A percentile compares a stretch with the other conserved stretches of the same genome.
These are phyloP conservation scores for Rhizophagus prolifer DNA, from an alignment of 192 early-diverging fungal genomes.

Conservation along the genomic window DNA sequence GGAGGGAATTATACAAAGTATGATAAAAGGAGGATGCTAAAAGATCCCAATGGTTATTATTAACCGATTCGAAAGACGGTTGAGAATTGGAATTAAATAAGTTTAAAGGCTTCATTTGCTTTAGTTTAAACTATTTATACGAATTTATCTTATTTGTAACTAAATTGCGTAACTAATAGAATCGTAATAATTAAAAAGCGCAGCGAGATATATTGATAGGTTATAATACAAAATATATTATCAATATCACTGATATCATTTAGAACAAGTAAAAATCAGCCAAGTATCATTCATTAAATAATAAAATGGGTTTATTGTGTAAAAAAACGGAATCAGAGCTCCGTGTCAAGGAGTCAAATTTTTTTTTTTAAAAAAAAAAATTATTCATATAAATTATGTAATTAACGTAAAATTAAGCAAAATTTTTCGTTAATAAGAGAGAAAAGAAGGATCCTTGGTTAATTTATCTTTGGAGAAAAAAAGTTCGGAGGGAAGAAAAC, in stretches of 20 bases:
- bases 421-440: no score
- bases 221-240: neutral
- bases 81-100: conserved; percentile 21
- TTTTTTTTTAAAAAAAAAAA: no score
- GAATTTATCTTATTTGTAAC: neutral
- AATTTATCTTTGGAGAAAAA: no score
- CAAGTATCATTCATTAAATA: neutral
- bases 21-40: conserved; percentile 25
- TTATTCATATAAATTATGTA: no score
- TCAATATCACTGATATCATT: neutral
- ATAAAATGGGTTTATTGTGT: no score
- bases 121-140: neutral
- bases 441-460: no score
- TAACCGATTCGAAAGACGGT: conserved; percentile 22
- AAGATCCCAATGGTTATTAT: conserved; percentile 25
- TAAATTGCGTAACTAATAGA: neutral
- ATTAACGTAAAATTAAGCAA: no score
- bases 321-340: no score
- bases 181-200: neutral
- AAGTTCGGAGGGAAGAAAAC: no score
- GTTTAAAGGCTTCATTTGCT: conserved; percentile 22
- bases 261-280: neutral
- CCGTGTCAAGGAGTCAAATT: no score
- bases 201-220: neutral
- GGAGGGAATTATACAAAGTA: conserved; percentile 23